Evolutionary conservation across 441 rosid species (phyloP).

Genomic region (Adansonia grandidieri): DNA sequence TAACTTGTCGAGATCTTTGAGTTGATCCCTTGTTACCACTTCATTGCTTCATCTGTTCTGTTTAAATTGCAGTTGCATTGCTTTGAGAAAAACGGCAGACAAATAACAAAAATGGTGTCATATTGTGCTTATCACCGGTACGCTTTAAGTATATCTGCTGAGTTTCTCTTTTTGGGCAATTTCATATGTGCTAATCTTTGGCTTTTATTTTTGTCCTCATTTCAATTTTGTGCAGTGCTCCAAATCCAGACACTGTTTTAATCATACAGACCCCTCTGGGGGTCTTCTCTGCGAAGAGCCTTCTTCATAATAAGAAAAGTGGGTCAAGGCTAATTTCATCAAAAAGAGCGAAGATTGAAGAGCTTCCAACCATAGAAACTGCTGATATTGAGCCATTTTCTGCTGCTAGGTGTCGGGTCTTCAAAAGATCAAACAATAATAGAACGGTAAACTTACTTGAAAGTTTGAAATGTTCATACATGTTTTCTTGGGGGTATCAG

Average conservation of each 20-base stretch:
- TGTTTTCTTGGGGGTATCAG: not conserved
- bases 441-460: constrained; percentile 58
- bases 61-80: constrained; percentile 74
- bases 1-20: not conserved
- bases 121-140: constrained; percentile 95
- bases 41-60: constrained; percentile 16
- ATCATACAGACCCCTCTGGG: constrained; percentile 90
- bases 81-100: constrained; percentile 91
- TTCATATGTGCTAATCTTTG: constrained; percentile 3
- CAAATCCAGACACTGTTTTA: constrained; percentile 90
- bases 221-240: constrained; percentile 64
- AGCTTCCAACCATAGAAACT: constrained; percentile 51
- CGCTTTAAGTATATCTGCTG: constrained; percentile 2
- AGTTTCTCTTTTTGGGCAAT: not conserved
- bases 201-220: constrained; percentile 16
- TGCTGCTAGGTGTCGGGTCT: constrained; percentile 85
- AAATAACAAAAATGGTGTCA: constrained; percentile 85
- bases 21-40: not conserved
- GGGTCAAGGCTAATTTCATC: constrained; percentile 90
- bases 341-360: constrained; percentile 58
- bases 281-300: constrained; percentile 85
- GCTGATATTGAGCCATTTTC: constrained; percentile 62
- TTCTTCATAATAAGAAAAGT: constrained; percentile 70
- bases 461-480: not conserved
- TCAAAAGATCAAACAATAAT: constrained; percentile 62